A percentile compares a stretch with the other conserved stretches of the same genome.
Evolutionary conservation across 441 rosid genomes (phyloP).

Genomic region (Populus hybrid): DNA sequence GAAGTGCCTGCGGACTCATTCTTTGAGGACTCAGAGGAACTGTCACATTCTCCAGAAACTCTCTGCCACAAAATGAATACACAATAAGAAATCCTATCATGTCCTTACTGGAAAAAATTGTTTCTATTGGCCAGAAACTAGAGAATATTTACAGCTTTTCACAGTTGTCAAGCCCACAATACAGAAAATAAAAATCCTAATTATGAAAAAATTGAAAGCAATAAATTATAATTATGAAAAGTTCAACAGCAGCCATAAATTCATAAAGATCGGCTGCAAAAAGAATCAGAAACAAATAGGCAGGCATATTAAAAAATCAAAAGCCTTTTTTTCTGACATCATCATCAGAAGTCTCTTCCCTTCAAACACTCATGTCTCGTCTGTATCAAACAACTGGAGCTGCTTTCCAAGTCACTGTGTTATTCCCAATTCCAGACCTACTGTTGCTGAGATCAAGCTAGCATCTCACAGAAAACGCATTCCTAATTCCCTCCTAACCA

Average conservation of each 20-base stretch:
- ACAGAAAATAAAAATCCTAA: neutral
- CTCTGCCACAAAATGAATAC: slow-evolving; percentile 34
- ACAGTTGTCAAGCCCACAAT: neutral
- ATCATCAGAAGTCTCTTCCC: neutral
- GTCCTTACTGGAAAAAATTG: neutral
- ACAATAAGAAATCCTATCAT: slow-evolving; percentile 2
- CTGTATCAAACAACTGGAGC: neutral
- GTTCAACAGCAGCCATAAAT: neutral
- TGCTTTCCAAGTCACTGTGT: neutral
- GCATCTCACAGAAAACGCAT: neutral
- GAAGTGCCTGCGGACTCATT: slow-evolving; percentile 48
- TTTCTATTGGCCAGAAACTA: neutral
- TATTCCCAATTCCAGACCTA: neutral
- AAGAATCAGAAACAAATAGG: neutral
- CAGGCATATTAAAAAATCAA: neutral
- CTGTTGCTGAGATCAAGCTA: neutral
- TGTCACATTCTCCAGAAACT: slow-evolving; percentile 53
- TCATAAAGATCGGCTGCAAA: neutral
- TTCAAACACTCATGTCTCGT: neutral
- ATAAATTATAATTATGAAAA: neutral
- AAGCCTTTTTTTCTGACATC: neutral
- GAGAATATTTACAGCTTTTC: neutral
- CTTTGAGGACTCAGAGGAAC: slow-evolving; percentile 47
- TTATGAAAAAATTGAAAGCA: neutral
- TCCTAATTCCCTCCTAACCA: neutral